Base-by-base conservation (phyloP, 257 asterid species). In the Coffea canephora region DNA sequence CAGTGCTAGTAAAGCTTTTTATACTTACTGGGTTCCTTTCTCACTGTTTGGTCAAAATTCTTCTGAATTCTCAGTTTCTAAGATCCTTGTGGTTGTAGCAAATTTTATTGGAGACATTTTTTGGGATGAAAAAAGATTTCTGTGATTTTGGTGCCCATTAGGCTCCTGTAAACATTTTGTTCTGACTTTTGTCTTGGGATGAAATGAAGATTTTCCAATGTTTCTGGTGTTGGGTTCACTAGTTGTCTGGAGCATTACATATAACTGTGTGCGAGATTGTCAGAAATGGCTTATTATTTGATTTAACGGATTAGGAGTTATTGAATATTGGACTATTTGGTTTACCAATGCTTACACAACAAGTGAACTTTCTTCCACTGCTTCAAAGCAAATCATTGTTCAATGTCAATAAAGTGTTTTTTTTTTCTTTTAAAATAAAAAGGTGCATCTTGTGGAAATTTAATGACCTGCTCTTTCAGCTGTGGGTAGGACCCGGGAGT, bases 401-500 rank as follows among this genome's bases (percentile, higher is more conserved):
- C 21, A 23, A 45, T 59, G 31, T 31, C 31, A 31, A 31, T 31
- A 31, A 31, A 31, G 31, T 31, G 31, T 31, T 31, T 31, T 31
- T 31, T 31, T 31, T 31, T 31, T 31, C 31, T 31, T 31, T 31
- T 31, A 39, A 39, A 39, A 39, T 39, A 39, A 39, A 39, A 39
- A 0, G 4, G 4, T 39, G 43, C 43, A 39, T 39, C 9, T 75
- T 34, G 34, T 57, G 62, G 34, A 71, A 41, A 62, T 23, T n/a
- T 55, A 48, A 46, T 46, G 39, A 36, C 72, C 19, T 65, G 39
- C 55, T 59, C 73, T 83, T 89, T 61, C 93, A 96, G 99, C 87
- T 96, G 69, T 96, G 99, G 99, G 99, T 96, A 11, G 98, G 98
- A 75, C 99, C 90, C 27, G 96, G 97, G 80, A 96, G 99, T 83